These are phyloP conservation scores for Talaromyces albobiverticillius DNA, from an alignment of 2,329 filamentous ascomycete species.

Conservation along the genomic window DNA sequence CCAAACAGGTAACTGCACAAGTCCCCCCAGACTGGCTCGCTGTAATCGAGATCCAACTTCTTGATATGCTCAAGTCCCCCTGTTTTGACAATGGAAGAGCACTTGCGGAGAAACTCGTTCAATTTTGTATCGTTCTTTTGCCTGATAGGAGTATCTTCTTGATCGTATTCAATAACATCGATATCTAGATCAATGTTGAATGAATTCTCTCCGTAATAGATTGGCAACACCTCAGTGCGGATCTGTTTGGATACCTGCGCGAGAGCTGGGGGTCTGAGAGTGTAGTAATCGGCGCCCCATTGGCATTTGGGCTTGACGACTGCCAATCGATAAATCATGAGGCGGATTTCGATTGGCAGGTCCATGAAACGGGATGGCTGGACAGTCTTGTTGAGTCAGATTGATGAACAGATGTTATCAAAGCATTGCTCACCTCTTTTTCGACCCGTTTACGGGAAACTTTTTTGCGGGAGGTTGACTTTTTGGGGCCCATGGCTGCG, in stretches of 20 bases:
- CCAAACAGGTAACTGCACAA: not conserved
- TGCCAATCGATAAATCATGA: not conserved
- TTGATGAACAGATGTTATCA: not conserved
- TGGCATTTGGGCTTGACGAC: not conserved
- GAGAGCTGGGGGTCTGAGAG: not conserved
- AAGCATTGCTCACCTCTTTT: not conserved
- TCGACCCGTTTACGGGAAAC: not conserved
- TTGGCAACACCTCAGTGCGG: constrained; percentile 1
- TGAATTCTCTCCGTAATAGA: constrained; percentile 3
- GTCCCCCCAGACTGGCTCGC: not conserved
- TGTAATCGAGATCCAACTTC: not conserved
- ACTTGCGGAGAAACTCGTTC: not conserved
- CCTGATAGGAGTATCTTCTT: not conserved
- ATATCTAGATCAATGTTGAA: not conserved
- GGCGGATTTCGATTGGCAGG: not conserved
- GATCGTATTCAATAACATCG: not conserved
- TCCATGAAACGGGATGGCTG: constrained; percentile 3
- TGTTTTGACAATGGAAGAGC: not conserved
- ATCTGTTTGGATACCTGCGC: not conserved
- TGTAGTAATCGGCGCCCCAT: too few species aligned
- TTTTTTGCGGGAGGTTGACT: too few species aligned
- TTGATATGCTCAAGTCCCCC: not conserved
- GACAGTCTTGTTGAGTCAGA: not conserved
- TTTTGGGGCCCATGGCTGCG: not conserved
- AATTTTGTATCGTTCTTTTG: not conserved